These are phyloP conservation scores for Puccinia coronata DNA, from an alignment of 1,284 basidiomycete species.

Conservation along the genomic window DNA sequence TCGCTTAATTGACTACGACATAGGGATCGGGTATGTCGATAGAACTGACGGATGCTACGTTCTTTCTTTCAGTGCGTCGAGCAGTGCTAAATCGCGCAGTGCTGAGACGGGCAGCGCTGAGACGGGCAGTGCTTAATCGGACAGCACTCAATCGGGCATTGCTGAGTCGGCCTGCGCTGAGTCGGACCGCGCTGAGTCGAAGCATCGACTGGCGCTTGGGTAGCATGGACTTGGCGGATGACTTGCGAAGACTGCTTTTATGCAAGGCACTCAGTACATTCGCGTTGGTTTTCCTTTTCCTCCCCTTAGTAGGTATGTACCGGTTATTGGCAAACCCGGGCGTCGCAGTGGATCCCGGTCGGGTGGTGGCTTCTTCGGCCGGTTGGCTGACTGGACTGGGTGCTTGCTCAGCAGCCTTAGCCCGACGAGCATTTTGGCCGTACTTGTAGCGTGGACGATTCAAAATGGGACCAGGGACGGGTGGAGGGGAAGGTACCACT, in stretches of 20 bases:
- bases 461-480: slow-evolving; percentile 17
- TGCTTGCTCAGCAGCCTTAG: background rate
- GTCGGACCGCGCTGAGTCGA: background rate
- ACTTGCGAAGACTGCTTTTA: slow-evolving; percentile 34
- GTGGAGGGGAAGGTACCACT: slow-evolving; percentile 16
- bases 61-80: slow-evolving; percentile 6
- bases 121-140: background rate
- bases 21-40: slow-evolving; percentile 40
- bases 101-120: background rate
- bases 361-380: background rate
- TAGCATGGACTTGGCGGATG: slow-evolving; percentile 8
- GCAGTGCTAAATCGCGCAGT: background rate
- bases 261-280: slow-evolving; percentile 36
- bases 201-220: slow-evolving; percentile 16
- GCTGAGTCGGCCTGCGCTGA: background rate
- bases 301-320: slow-evolving; percentile 36
- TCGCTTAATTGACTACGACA: background rate
- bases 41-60: background rate
- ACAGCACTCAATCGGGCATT: background rate
- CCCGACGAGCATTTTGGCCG: background rate
- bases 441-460: slow-evolving; percentile 17
- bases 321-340: slow-evolving; percentile 35
- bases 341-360: slow-evolving; percentile 31
- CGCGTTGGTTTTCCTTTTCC: slow-evolving; percentile 18
- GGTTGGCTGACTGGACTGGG: background rate